These are phyloP conservation scores for Gymnopus androsaceus DNA, from an alignment of 1,284 basidiomycete genomes.

Conservation along the genomic window DNA sequence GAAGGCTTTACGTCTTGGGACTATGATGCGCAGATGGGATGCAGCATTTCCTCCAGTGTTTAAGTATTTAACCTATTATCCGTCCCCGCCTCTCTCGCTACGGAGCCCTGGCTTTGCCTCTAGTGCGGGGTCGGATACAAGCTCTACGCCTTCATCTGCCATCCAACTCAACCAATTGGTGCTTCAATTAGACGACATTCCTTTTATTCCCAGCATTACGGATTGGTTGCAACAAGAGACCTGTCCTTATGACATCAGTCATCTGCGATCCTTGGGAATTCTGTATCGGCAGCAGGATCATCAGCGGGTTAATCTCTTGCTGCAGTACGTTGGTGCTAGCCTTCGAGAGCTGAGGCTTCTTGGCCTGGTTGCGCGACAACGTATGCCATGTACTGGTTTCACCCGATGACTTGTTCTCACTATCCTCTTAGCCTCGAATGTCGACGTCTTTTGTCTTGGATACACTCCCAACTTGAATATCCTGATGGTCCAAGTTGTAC, in stretches of 20 bases:
- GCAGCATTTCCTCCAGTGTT: no score
- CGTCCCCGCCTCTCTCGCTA: no score
- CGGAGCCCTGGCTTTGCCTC: no score
- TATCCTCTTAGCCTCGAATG: neutral
- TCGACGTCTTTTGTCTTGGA: neutral
- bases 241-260: neutral
- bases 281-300: no score
- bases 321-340: neutral
- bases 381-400: neutral
- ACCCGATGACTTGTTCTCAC: no score
- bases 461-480: neutral
- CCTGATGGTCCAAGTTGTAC: neutral
- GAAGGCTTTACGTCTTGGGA: neutral
- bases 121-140: neutral
- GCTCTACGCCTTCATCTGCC: neutral
- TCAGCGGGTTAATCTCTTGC: neutral
- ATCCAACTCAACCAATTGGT: constrained; percentile 7
- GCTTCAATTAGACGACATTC: no score
- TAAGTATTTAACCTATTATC: no score
- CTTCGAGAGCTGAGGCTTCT: constrained; percentile 5
- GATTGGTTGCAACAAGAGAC: neutral
- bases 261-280: neutral
- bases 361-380: no score
- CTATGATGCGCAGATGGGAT: no score
- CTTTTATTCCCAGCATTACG: neutral